Base-by-base conservation (phyloP, 768 basidiomycete species). In the Russula lepida region DNA sequence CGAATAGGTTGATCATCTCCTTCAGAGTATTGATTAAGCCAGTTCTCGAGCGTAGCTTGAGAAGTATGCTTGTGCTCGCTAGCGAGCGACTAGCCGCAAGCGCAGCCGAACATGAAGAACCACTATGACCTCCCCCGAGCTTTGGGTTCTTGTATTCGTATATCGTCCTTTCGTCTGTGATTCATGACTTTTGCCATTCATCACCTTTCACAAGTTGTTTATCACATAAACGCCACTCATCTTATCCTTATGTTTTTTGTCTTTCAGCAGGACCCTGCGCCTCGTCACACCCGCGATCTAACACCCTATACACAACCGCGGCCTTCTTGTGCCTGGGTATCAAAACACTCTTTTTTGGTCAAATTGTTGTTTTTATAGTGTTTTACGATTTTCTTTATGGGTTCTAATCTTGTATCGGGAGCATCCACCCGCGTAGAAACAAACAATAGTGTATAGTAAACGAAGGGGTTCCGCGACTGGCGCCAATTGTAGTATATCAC, bases 21-120 rank as follows among this genome's bases (percentile, higher is more conserved):
- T 59, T 60, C 58, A 89, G 87, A 54, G 82, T 92, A 17, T 72
- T 92, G 62, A 90, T 87, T 50, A 92, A 92, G 73, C 89, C 90
- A 0, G 89, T 91, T 2, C 72, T 79, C 25, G 87, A 89, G 73
- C 78, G 76, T 54, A 78, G 74, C 64, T 64, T 80, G 23, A 73
- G 73, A 63, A 69, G 68, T 23, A 77, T 80, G 74, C 68, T 80
- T 58, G 69, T 53, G 49, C 72, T 77, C 54, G 79, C 78, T 2
- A 73, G 74, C 37, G 78, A 76, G 62, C 77, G 77, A 35, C 21
- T 47, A 35, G 51, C 55, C 43, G 35, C 27, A 28, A 33, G 49
- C n/a, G 6, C 49, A 15, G 23, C 35, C 4, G 50, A 52, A 28
- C n/a, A 54, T 6, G n/a, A 32, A 72, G 77, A 52, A 67, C 60